These are phyloP conservation scores for Alternaria burnsii DNA, from an alignment of 2,329 filamentous ascomycete genomes.

Conservation along the genomic window DNA sequence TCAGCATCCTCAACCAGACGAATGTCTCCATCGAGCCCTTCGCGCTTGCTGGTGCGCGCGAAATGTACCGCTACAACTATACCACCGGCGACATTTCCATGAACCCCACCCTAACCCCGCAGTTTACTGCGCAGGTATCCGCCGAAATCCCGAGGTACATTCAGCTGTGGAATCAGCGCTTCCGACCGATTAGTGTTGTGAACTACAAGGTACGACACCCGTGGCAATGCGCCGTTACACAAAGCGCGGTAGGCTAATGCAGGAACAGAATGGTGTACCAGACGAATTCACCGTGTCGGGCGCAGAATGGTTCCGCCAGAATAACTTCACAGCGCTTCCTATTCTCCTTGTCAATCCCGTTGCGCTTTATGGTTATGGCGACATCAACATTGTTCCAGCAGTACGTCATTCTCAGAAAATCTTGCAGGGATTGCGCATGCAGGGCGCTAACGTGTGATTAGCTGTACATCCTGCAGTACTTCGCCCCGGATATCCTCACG, in stretches of 20 bases:
- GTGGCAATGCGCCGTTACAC: conserved; percentile 17
- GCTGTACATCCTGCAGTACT: conserved; percentile 52
- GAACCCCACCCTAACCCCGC: conserved; percentile 31
- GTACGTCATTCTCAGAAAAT: conserved; percentile 38
- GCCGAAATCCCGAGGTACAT: conserved; percentile 49
- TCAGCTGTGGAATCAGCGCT: conserved; percentile 43
- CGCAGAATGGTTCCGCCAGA: conserved; percentile 45
- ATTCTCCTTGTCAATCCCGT: conserved; percentile 47
- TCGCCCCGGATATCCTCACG: conserved; percentile 50
- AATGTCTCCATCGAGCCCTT: conserved; percentile 45
- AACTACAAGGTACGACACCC: conserved; percentile 45
- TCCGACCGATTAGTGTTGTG: conserved; percentile 43
- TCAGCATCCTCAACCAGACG: conserved; percentile 46
- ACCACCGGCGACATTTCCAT: conserved; percentile 38
- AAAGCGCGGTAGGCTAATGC: conserved; percentile 23
- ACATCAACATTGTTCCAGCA: conserved; percentile 49
- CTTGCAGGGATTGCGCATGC: conserved; percentile 34
- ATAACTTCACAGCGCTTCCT: conserved; percentile 49
- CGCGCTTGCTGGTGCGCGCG: conserved; percentile 42
- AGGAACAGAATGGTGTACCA: conserved; percentile 47
- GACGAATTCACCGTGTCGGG: conserved; percentile 47
- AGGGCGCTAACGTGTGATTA: conserved; percentile 40
- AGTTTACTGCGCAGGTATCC: conserved; percentile 35
- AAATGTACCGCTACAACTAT: conserved; percentile 47
- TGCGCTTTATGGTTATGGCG: conserved; percentile 50